These are phyloP conservation scores for Xylaria digitata DNA, from an alignment of 2,329 filamentous ascomycete genomes.

Conservation along the genomic window DNA sequence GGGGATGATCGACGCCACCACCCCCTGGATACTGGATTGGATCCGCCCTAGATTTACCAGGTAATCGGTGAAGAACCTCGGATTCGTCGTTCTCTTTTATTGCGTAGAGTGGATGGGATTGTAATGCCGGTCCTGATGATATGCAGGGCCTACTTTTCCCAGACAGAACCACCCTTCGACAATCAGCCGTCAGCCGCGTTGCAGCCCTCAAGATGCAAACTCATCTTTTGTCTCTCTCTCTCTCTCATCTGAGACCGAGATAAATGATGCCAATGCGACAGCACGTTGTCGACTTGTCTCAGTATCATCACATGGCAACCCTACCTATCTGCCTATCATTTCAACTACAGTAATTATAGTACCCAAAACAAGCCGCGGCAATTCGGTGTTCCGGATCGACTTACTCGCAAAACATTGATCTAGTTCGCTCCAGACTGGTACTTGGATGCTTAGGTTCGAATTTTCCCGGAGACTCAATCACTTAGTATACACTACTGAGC, in stretches of 20 bases:
- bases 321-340: too few species aligned
- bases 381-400: too few species aligned
- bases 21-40: not conserved
- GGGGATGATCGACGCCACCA: constrained; percentile 2
- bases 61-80: constrained; percentile 13
- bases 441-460: not conserved
- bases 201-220: constrained; percentile 15
- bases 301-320: not conserved
- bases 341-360: too few species aligned
- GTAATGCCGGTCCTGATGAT: constrained; percentile 13
- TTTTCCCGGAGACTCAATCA: not conserved
- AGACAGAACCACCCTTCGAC: not conserved
- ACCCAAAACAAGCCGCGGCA: too few species aligned
- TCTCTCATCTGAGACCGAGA: not conserved
- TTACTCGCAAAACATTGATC: constrained; percentile 2
- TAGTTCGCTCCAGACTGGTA: not conserved
- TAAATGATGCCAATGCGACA: not conserved
- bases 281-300: not conserved
- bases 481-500: not conserved
- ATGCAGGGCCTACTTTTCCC: constrained; percentile 15
- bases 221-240: too few species aligned
- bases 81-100: constrained; percentile 16
- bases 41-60: not conserved
- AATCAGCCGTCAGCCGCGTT: constrained; percentile 7
- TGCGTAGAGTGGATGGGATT: constrained; percentile 12